phyloP scores from a whole-genome alignment of 345 rosid species.

The Nephelium lappaceum region DNA sequence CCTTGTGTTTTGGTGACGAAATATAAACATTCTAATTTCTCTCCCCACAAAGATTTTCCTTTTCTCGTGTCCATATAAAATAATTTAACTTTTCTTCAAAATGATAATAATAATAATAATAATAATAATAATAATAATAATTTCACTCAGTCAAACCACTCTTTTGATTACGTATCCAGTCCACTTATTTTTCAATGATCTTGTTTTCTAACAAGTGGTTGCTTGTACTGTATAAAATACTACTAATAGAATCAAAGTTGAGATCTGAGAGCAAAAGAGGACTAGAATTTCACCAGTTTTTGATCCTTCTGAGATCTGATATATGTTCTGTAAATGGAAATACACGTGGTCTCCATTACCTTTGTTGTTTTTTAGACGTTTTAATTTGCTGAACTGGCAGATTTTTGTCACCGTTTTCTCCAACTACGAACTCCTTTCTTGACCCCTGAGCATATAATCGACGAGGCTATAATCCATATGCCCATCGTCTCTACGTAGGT shows the following conservation, averaged over 20 bases:
- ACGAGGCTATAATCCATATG: neutral
- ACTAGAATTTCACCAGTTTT: neutral
- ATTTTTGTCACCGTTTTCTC: slow-evolving; percentile 6
- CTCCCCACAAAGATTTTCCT: neutral
- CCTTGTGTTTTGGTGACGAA: neutral
- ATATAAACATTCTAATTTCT: neutral
- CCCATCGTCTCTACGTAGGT: neutral
- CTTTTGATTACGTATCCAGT: neutral
- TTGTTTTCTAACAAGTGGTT: neutral
- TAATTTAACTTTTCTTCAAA: no score
- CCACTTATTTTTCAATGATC: neutral
- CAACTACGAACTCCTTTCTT: neutral
- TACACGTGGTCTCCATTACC: slow-evolving; percentile 31
- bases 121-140: no score
- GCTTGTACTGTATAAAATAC: neutral
- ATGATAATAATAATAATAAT: no score
- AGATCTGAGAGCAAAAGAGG: neutral
- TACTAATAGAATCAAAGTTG: neutral
- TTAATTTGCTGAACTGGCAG: slow-evolving; percentile 10
- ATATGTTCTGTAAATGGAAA: slow-evolving; percentile 15
- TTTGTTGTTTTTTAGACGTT: neutral
- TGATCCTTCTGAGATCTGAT: neutral
- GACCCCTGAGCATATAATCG: neutral
- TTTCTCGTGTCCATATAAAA: no score
- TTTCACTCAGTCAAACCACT: neutral